Evolutionary conservation across 805 yeast genomes (phyloP).

Genomic region (Myxozyma kluyveri): DNA sequence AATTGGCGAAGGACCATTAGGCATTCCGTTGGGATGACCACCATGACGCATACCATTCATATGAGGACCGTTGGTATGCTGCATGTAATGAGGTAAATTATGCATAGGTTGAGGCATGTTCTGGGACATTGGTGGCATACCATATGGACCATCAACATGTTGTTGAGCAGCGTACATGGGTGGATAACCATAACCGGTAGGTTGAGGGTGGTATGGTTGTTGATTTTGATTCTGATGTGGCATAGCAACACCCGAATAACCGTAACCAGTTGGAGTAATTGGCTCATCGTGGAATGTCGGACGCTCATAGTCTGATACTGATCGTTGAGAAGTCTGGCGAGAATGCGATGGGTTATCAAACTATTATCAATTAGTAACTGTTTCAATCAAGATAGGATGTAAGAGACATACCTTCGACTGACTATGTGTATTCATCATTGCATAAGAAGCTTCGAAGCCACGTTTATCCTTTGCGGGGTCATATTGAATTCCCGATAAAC

Average conservation of each 20-base stretch:
- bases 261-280: constrained; percentile 3
- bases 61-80: constrained; percentile 1
- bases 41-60: background rate
- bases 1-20: constrained; percentile 1
- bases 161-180: constrained; percentile 2
- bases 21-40: constrained; percentile 10
- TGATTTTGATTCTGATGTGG: constrained; percentile 10
- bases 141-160: background rate
- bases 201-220: constrained; percentile 5
- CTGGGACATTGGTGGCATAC: background rate
- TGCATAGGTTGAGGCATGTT: background rate
- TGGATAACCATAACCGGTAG: constrained; percentile 11
- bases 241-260: constrained; percentile 3
- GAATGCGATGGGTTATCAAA: constrained; percentile 14
- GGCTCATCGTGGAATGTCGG: constrained; percentile 2
- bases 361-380: background rate
- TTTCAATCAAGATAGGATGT: background rate
- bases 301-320: constrained; percentile 22
- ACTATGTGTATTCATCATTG: background rate
- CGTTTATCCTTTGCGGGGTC: constrained; percentile 21
- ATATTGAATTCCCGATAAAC: constrained; percentile 19
- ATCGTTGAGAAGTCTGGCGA: constrained; percentile 27
- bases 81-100: constrained; percentile 4
- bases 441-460: constrained; percentile 4
- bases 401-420: background rate